phyloP scores from a whole-genome alignment of 2,329 filamentous ascomycete species.

The Pestalotiopsis sp. region DNA sequence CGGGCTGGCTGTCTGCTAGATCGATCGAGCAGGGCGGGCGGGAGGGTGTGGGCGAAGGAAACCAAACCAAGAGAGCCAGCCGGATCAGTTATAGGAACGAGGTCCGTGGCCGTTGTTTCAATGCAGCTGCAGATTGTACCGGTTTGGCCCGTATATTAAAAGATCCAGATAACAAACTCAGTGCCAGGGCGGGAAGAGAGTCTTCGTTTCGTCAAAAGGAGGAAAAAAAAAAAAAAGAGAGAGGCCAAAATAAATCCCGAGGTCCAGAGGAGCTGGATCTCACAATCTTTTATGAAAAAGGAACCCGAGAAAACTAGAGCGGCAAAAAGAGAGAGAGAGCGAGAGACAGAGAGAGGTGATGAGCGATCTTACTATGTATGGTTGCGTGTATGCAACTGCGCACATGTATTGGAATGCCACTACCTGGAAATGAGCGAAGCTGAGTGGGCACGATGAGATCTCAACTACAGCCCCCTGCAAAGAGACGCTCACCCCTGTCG shows the following conservation, averaged over 20 bases:
- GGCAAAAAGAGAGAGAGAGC: slow-evolving; percentile 2
- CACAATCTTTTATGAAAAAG: neutral
- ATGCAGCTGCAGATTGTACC: neutral
- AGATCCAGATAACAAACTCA: neutral
- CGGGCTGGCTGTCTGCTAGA: neutral
- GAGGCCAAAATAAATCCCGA: neutral
- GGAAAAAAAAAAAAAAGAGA: neutral
- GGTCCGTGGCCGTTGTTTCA: neutral
- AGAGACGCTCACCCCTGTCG: slow-evolving; percentile 6
- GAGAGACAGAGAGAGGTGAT: slow-evolving; percentile 4
- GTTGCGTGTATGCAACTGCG: slow-evolving; percentile 14
- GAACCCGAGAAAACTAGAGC: slow-evolving; percentile 8
- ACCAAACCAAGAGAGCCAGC: neutral
- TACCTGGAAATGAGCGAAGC: slow-evolving; percentile 11
- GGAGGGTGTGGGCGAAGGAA: neutral
- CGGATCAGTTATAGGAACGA: neutral
- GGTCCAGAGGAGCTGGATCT: neutral
- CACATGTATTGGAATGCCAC: slow-evolving; percentile 14
- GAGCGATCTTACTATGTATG: slow-evolving; percentile 11
- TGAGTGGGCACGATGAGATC: slow-evolving; percentile 11
- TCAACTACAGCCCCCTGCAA: slow-evolving; percentile 6
- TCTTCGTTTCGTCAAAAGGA: neutral
- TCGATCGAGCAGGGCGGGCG: neutral
- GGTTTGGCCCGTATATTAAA: neutral
- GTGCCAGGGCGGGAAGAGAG: neutral